phyloP scores from a whole-genome alignment of 129 eudicot genomes.

The Dittrichia graveolens region DNA sequence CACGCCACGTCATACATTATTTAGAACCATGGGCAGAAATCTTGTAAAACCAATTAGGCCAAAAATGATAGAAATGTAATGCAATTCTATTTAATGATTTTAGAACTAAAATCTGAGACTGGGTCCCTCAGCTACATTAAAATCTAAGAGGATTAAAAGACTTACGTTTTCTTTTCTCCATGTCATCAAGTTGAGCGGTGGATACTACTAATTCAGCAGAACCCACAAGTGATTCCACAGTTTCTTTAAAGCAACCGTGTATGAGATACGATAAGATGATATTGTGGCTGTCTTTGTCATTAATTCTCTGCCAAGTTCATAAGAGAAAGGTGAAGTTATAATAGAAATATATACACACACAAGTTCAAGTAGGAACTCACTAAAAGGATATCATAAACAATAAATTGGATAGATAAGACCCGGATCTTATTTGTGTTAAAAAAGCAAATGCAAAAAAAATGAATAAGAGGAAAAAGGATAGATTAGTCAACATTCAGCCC shows the following conservation, averaged over 20 bases:
- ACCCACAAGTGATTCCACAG: slow-evolving; percentile 67
- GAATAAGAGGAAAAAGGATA: too few species aligned
- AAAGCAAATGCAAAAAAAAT: too few species aligned
- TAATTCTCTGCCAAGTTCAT: slow-evolving; percentile 50
- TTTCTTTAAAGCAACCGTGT: slow-evolving; percentile 86
- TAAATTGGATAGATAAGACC: background rate
- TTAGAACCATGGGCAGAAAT: background rate
- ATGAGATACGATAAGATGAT: slow-evolving; percentile 81
- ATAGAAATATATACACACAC: background rate
- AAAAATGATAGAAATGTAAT: background rate
- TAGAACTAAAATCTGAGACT: background rate
- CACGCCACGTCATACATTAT: too few species aligned
- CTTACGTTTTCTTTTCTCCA: slow-evolving; percentile 85
- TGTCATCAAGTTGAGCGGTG: slow-evolving; percentile 55
- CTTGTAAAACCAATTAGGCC: slow-evolving; percentile 4
- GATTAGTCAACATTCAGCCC: too few species aligned
- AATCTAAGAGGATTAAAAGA: background rate
- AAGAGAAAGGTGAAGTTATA: background rate
- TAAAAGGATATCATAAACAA: background rate
- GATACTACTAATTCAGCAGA: slow-evolving; percentile 62
- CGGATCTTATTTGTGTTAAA: too few species aligned
- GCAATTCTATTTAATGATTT: slow-evolving; percentile 4
- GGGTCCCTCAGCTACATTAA: too few species aligned
- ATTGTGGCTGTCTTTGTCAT: slow-evolving; percentile 66
- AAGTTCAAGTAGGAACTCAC: background rate